Evolutionary conservation across 805 yeast genomes (phyloP).

Genomic region (Yarrowia bubula): DNA sequence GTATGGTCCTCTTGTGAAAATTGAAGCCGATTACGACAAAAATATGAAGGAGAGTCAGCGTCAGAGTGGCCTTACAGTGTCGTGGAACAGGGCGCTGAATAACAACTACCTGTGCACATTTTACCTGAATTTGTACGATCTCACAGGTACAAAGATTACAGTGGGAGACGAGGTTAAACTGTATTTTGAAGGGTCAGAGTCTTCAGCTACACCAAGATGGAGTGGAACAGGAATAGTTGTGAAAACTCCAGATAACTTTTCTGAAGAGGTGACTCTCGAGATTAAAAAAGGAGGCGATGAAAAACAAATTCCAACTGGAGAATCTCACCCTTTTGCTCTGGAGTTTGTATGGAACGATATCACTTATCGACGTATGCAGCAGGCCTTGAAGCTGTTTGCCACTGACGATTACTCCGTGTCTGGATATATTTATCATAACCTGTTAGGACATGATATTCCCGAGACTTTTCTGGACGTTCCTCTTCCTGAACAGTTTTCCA

Average conservation of each 20-base stretch:
- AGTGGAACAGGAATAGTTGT: slow-evolving; percentile 68
- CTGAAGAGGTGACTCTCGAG: slow-evolving; percentile 72
- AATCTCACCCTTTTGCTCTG: slow-evolving; percentile 68
- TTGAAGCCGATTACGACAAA: slow-evolving; percentile 77
- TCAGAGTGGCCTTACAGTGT: slow-evolving; percentile 65
- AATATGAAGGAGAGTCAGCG: slow-evolving; percentile 73
- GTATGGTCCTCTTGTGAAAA: slow-evolving; percentile 76
- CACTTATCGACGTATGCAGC: slow-evolving; percentile 79
- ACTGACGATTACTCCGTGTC: slow-evolving; percentile 64
- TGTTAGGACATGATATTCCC: slow-evolving; percentile 77
- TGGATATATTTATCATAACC: slow-evolving; percentile 68
- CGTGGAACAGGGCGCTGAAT: slow-evolving; percentile 70
- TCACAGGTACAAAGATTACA: slow-evolving; percentile 63
- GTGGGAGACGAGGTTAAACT: slow-evolving; percentile 82
- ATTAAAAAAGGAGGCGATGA: slow-evolving; percentile 44
- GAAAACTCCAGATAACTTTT: slow-evolving; percentile 62
- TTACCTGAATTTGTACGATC: slow-evolving; percentile 63
- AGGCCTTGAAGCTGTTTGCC: slow-evolving; percentile 71
- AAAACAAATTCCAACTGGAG: slow-evolving; percentile 50
- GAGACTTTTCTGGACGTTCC: slow-evolving; percentile 47
- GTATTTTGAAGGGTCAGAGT: slow-evolving; percentile 56
- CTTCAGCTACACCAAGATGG: slow-evolving; percentile 64
- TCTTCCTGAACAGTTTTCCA: slow-evolving; percentile 61
- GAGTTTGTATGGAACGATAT: slow-evolving; percentile 89
- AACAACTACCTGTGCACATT: slow-evolving; percentile 69